phyloP scores from a whole-genome alignment of 371 early-diverging fungal genomes.

The Thermomucor indicae-seudaticae region DNA sequence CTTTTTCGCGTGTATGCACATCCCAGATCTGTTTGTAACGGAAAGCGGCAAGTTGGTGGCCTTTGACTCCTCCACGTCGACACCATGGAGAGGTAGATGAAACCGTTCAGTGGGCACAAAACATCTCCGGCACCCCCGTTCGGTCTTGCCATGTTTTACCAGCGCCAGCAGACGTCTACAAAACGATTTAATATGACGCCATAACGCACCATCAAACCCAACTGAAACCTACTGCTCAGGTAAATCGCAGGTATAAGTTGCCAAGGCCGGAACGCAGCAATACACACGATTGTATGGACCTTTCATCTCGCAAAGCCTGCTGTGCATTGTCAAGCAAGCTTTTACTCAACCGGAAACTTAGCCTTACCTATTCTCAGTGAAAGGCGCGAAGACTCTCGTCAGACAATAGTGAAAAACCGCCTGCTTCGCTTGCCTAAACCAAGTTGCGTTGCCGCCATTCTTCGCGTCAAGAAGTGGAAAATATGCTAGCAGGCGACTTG shows the following conservation, averaged over 20 bases:
- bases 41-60: no score
- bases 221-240: slow-evolving; percentile 5
- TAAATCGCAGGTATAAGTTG: not conserved
- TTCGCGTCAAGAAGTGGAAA: not conserved
- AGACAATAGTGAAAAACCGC: slow-evolving; percentile 1
- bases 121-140: not conserved
- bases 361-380: not conserved
- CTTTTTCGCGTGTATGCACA: no score
- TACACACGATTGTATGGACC: slow-evolving; percentile 1
- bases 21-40: no score
- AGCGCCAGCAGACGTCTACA: slow-evolving; percentile 2
- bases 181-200: not conserved
- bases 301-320: not conserved
- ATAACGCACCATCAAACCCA: no score
- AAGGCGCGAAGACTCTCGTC: not conserved
- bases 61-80: no score
- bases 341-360: no score
- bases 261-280: slow-evolving; percentile 1
- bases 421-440: not conserved
- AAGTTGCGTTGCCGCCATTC: not conserved
- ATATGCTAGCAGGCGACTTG: slow-evolving; percentile 1
- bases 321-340: no score
- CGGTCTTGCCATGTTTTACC: not conserved
- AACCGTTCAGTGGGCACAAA: no score
- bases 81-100: no score